Evolutionary conservation across 306 rosid species (phyloP).

Genomic region (Malus asiatica): DNA sequence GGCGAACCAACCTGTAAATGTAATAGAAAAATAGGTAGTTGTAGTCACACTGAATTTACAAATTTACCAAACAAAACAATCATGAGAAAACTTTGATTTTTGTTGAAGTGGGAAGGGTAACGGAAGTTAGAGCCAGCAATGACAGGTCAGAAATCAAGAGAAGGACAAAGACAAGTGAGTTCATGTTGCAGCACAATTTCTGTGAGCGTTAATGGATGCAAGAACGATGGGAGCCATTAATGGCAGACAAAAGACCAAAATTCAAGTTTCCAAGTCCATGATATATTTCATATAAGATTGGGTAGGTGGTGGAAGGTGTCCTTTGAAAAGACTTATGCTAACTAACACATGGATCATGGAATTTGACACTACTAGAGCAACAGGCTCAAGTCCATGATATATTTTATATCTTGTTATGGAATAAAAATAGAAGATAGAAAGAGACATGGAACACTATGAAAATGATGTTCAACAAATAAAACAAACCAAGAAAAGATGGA

Average conservation of each 20-base stretch:
- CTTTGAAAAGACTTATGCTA: constrained; percentile 33
- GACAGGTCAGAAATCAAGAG: background rate
- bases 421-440: too few species aligned
- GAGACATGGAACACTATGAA: too few species aligned
- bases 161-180: background rate
- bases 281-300: constrained; percentile 1
- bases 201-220: background rate
- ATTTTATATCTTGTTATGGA: too few species aligned
- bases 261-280: constrained; percentile 16
- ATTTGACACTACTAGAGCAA: background rate
- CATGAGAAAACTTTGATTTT: background rate
- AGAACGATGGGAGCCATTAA: constrained; percentile 3
- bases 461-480: too few species aligned
- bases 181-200: background rate
- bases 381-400: background rate
- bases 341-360: constrained; percentile 10
- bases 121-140: background rate
- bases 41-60: too few species aligned
- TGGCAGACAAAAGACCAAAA: constrained; percentile 30
- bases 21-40: too few species aligned
- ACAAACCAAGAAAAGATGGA: too few species aligned
- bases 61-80: too few species aligned
- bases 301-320: constrained; percentile 25
- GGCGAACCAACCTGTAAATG: too few species aligned
- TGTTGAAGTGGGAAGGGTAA: background rate